A percentile compares a stretch with the other conserved stretches of the same genome.
phyloP scores from a whole-genome alignment of 148 eudicot species.

The Rhododendron molle region DNA sequence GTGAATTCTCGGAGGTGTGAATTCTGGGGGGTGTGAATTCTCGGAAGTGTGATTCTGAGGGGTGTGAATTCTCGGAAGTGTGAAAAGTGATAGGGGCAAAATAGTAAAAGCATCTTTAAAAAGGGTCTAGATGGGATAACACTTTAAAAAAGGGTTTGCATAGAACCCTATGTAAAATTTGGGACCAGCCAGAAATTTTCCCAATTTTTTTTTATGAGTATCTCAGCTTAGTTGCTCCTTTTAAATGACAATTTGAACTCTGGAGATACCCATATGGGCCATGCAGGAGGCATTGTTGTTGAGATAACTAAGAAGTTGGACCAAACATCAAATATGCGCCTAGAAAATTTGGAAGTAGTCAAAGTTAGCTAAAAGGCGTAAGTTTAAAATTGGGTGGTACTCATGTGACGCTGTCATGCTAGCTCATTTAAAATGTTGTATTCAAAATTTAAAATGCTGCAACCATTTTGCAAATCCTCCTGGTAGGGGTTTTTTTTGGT shows the following conservation, averaged over 20 bases:
- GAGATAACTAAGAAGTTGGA: not conserved
- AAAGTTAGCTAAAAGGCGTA: not conserved
- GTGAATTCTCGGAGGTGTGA: too few species aligned
- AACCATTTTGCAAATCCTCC: not conserved
- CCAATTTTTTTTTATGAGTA: too few species aligned
- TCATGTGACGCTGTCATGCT: not conserved
- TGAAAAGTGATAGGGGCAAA: too few species aligned
- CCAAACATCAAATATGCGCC: not conserved
- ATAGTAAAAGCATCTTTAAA: too few species aligned
- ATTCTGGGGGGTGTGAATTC: too few species aligned
- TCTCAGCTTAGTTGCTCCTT: not conserved
- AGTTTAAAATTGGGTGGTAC: not conserved
- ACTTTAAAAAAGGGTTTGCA: too few species aligned
- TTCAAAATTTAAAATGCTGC: not conserved
- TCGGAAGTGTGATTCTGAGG: too few species aligned
- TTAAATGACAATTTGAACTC: not conserved
- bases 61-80: too few species aligned
- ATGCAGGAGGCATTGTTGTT: not conserved
- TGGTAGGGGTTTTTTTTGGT: too few species aligned
- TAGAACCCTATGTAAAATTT: too few species aligned
- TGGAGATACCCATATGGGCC: not conserved
- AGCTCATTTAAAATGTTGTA: not conserved
- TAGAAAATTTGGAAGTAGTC: not conserved
- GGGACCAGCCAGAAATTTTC: too few species aligned
- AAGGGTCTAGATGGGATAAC: too few species aligned